Evolutionary conservation across 345 rosid genomes (phyloP).

Genomic region (Moricandia moricandioides): DNA sequence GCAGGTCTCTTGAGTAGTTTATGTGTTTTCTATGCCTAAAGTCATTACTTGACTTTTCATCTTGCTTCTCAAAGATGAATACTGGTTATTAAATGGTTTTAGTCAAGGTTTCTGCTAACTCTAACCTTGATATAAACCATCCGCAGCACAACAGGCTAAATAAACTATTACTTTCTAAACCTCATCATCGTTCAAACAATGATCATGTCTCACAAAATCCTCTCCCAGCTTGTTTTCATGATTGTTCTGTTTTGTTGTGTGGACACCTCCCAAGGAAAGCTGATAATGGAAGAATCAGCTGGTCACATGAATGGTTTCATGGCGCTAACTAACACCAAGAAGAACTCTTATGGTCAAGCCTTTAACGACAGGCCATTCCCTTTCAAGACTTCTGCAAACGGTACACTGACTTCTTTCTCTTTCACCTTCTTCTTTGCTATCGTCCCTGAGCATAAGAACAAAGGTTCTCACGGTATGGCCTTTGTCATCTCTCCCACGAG

Average conservation of each 20-base stretch:
- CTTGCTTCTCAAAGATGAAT: neutral
- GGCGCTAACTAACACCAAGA: conserved; percentile 20
- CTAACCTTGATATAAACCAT: neutral
- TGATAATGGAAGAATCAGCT: neutral
- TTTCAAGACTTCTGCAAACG: conserved; percentile 17
- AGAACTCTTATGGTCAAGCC: conserved; percentile 18
- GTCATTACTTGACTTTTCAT: neutral
- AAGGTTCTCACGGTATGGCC: conserved; percentile 32
- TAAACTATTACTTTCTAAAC: neutral
- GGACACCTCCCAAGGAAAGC: neutral
- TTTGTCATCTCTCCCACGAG: conserved; percentile 26
- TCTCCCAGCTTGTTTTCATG: neutral
- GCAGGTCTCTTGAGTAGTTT: neutral
- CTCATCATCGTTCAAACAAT: neutral
- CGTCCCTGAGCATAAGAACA: neutral
- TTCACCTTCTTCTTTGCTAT: conserved; percentile 18
- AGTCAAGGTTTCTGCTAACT: neutral
- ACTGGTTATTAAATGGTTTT: neutral
- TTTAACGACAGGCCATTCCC: neutral
- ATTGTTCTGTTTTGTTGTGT: neutral
- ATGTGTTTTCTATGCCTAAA: neutral
- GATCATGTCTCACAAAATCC: conserved; percentile 3
- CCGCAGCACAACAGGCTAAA: neutral
- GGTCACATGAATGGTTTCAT: neutral
- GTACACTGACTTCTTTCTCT: neutral